A percentile compares a stretch with the other conserved stretches of the same genome.
These are phyloP conservation scores for Exidia glandulosa DNA, from an alignment of 768 basidiomycete genomes.

Conservation along the genomic window DNA sequence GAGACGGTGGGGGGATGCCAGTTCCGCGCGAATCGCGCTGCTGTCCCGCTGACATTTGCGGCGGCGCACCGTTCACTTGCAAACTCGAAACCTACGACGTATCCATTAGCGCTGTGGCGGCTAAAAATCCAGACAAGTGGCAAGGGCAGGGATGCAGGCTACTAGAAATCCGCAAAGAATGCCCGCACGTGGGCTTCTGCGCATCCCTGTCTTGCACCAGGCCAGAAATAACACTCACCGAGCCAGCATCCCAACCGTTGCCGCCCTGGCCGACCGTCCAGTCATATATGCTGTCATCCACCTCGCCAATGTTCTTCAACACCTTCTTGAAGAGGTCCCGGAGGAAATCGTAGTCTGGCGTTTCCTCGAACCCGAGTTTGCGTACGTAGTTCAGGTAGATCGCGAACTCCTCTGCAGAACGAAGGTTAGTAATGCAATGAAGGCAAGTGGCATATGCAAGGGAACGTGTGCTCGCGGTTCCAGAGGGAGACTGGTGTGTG, in stretches of 20 bases:
- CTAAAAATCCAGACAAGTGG: too few species aligned
- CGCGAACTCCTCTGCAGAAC: constrained; percentile 77
- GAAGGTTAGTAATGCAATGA: neutral
- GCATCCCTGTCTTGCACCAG: too few species aligned
- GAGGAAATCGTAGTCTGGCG: constrained; percentile 97
- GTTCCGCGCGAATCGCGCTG: constrained; percentile 28
- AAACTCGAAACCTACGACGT: neutral
- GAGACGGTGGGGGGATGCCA: constrained; percentile 47
- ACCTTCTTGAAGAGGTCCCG: constrained; percentile 91
- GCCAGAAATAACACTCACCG: too few species aligned
- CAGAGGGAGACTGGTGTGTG: too few species aligned
- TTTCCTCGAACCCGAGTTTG: constrained; percentile 97
- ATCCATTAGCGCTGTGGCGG: too few species aligned
- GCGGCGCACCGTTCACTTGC: too few species aligned
- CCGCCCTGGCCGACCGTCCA: constrained; percentile 93
- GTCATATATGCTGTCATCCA: constrained; percentile 90
- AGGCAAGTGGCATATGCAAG: too few species aligned
- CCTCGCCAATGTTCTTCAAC: constrained; percentile 79
- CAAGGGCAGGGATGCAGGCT: too few species aligned
- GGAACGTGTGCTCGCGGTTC: too few species aligned
- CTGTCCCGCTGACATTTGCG: too few species aligned
- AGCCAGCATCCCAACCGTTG: constrained; percentile 85
- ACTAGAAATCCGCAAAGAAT: too few species aligned
- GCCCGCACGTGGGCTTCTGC: too few species aligned
- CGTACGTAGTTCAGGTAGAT: constrained; percentile 99